Conservation (phyloP, 2,329 filamentous ascomycete genomes). For the Zymoseptoria passerinii region DNA sequence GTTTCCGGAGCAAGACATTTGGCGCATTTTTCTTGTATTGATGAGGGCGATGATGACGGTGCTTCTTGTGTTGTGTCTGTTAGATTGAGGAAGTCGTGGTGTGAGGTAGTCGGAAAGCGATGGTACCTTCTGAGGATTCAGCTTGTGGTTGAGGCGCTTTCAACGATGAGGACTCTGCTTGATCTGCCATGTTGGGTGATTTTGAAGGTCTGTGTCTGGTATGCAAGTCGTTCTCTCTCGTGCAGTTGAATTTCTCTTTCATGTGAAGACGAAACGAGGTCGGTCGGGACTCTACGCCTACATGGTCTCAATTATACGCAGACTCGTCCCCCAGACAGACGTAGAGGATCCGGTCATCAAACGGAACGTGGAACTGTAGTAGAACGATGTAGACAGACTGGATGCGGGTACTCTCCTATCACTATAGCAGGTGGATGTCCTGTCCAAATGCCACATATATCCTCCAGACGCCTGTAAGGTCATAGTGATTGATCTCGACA, state of each 20-base stretch:
- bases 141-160: not conserved
- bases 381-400: too few relatives aligned
- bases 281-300: not conserved
- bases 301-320: not conserved
- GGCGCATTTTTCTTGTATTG: slow-evolving; percentile 4
- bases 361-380: too few relatives aligned
- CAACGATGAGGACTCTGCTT: not conserved
- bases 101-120: not conserved
- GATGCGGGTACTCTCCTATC: too few relatives aligned
- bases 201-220: not conserved
- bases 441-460: too few relatives aligned
- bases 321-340: not conserved
- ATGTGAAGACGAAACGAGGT: not conserved
- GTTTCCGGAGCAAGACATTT: slow-evolving; percentile 12
- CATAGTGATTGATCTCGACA: too few relatives aligned
- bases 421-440: too few relatives aligned
- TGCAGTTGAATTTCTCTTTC: not conserved
- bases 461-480: too few relatives aligned
- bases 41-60: not conserved
- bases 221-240: not conserved
- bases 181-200: not conserved
- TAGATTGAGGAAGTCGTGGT: not conserved
- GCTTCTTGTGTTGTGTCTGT: not conserved
- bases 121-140: not conserved
- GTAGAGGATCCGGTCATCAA: too few relatives aligned